Evolutionary conservation across 2,329 filamentous ascomycete species (phyloP), one percentile per base, ranked within the genome.

Genomic region (Colletotrichum tropicale): DNA sequence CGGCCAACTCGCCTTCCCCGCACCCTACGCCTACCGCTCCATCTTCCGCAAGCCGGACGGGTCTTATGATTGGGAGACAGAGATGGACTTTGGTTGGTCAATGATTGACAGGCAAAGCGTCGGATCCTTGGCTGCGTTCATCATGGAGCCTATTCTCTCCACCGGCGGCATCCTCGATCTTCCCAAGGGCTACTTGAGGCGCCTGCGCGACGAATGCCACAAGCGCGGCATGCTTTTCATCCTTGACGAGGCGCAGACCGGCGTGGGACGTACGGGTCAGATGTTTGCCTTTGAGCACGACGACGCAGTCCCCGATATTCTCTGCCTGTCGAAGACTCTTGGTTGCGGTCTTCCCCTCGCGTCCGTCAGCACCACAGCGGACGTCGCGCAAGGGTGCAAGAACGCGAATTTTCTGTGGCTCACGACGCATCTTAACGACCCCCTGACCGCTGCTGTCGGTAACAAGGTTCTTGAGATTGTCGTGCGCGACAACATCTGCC

Each of bases 21-120:
- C 90, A 0, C 92, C 92, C 0, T 89, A 93, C 77, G 86, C 88
- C 0, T 93, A 93, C 79, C 89, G 91, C 6, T 93, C 91, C 0
- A 85, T 89, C 0, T 94, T 94, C 81, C 87, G 89, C 12, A 87
- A 88, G 43, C 26, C 88, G 0, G 91, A 93, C 76, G 91, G 91
- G 1, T 87, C 87, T 0, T 91, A 94, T 77, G 92, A 94, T 80
- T 94, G 92, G 92, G 86, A 91, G 77, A 88, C 90, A 0, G 92
- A 94, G 80, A 83, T 94, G 16, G 87, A 91, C 13, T 93, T 90
- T 78, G 91, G 90, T 21, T 93, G 90, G 86, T 84, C 85, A n/a
- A 85, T 93, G 82, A 83, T 94, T 58, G 91, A 93, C 78, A 83
- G 86, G 6, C 89, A 91, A 74, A 90, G 87, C 1, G 87, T 88